These are phyloP conservation scores for Cenchrus purpureus DNA, from an alignment of 176 grass and related monocot species.

Conservation along the genomic window DNA sequence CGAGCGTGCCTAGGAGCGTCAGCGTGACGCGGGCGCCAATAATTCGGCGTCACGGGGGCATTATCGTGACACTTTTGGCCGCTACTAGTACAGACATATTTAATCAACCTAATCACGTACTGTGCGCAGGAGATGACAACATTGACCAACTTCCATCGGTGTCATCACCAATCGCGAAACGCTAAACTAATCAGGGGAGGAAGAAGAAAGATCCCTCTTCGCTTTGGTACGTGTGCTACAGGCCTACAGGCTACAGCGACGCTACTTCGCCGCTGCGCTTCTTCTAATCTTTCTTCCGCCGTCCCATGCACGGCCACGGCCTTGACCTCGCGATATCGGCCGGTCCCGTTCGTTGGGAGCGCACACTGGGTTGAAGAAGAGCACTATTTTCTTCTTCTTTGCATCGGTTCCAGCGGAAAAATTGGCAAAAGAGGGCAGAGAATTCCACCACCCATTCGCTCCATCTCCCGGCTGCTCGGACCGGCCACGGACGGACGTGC, in stretches of 20 bases:
- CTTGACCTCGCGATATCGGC: neutral
- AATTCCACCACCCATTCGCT: too few species aligned
- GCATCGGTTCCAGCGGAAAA: too few species aligned
- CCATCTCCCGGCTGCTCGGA: too few species aligned
- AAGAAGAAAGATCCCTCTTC: slow-evolving; percentile 1
- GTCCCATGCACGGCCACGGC: neutral
- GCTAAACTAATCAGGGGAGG: neutral
- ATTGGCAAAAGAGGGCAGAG: too few species aligned
- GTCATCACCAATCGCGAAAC: slow-evolving; percentile 1
- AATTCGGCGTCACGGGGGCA: neutral
- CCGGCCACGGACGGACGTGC: too few species aligned
- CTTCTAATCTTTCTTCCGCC: neutral
- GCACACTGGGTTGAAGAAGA: too few species aligned
- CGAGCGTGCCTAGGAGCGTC: neutral
- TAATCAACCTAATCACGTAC: neutral
- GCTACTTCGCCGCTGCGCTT: neutral
- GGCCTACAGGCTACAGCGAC: neutral
- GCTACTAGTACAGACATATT: too few species aligned
- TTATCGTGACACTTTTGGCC: neutral
- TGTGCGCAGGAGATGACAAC: neutral
- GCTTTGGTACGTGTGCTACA: neutral
- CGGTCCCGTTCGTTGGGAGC: too few species aligned
- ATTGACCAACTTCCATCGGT: slow-evolving; percentile 8
- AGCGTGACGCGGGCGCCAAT: neutral
- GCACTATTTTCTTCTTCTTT: too few species aligned